A percentile compares a stretch with the other conserved stretches of the same genome.
These are phyloP conservation scores for Phaeosphaeriaceae sp. DNA, from an alignment of 2,329 filamentous ascomycete species.

Conservation along the genomic window DNA sequence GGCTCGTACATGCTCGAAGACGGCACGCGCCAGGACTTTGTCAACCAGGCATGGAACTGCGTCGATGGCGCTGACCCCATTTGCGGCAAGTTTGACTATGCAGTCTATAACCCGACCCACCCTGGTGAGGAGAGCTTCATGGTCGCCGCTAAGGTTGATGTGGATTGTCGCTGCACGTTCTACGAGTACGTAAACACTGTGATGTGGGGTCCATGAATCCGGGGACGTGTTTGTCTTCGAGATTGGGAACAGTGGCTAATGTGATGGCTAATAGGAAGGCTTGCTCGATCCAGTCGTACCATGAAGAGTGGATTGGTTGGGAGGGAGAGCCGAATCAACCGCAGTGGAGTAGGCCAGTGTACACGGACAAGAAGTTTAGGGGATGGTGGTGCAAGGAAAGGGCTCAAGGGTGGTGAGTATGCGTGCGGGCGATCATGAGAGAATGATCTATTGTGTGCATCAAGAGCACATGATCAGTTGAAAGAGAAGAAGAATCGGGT, in stretches of 20 bases:
- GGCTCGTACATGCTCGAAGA: slow-evolving; percentile 1
- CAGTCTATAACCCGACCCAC: background rate
- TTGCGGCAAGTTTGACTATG: background rate
- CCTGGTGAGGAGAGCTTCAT: background rate
- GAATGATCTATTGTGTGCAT: background rate
- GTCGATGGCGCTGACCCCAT: background rate
- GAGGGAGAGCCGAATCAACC: background rate
- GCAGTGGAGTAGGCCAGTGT: background rate
- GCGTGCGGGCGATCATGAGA: background rate
- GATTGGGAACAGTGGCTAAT: no score
- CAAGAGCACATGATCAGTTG: background rate
- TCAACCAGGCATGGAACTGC: background rate
- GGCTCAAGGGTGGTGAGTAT: background rate
- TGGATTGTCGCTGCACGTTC: background rate
- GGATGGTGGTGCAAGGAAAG: background rate
- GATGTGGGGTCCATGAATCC: no score
- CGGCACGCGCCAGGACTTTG: slow-evolving; percentile 1
- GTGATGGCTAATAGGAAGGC: background rate
- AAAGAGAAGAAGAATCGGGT: background rate
- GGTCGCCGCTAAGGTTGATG: slow-evolving; percentile 1
- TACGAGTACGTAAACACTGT: background rate
- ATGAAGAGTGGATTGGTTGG: background rate
- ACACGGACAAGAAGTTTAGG: background rate
- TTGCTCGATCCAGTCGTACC: background rate
- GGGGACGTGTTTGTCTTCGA: no score